These are phyloP conservation scores for Cyclotella kingstonii DNA, from an alignment of 108 stramenopile species.

Conservation along the genomic window DNA sequence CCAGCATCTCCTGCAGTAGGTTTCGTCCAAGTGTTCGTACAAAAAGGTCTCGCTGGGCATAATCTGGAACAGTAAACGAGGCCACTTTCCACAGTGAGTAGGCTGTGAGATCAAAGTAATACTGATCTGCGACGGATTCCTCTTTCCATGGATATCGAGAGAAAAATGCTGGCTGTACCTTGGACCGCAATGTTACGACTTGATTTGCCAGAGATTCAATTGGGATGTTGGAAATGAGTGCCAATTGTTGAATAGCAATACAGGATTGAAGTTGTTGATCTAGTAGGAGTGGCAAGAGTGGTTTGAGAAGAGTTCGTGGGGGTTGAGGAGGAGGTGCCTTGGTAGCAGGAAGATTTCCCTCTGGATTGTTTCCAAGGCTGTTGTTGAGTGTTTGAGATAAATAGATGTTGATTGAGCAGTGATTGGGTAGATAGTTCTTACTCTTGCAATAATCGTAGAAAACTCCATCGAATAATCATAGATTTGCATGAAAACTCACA, in stretches of 20 bases:
- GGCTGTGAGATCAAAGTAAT: constrained; percentile 78
- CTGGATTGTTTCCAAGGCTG: constrained; percentile 62
- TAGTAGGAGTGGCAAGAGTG: constrained; percentile 53
- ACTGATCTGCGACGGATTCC: constrained; percentile 63
- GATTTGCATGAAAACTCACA: background rate
- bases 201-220: constrained; percentile 12
- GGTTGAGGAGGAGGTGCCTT: constrained; percentile 45
- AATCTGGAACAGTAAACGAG: constrained; percentile 50
- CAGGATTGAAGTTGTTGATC: constrained; percentile 41
- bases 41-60: constrained; percentile 56
- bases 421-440: background rate
- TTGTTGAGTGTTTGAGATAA: background rate
- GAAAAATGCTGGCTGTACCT: constrained; percentile 49
- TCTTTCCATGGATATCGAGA: constrained; percentile 55
- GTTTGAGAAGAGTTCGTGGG: constrained; percentile 48
- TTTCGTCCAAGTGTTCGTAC: constrained; percentile 54
- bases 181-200: constrained; percentile 30
- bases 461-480: background rate
- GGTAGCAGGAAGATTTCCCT: constrained; percentile 65
- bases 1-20: constrained; percentile 30
- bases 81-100: constrained; percentile 84
- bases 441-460: background rate
- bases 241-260: constrained; percentile 40
- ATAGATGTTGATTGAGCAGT: background rate
- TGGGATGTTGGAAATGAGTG: constrained; percentile 17